Percentiles rank a stretch among this genome's conserved stretches.
Evolutionary conservation across 1,284 basidiomycete species (phyloP).

Genomic region (Tausonia pullulans): DNA sequence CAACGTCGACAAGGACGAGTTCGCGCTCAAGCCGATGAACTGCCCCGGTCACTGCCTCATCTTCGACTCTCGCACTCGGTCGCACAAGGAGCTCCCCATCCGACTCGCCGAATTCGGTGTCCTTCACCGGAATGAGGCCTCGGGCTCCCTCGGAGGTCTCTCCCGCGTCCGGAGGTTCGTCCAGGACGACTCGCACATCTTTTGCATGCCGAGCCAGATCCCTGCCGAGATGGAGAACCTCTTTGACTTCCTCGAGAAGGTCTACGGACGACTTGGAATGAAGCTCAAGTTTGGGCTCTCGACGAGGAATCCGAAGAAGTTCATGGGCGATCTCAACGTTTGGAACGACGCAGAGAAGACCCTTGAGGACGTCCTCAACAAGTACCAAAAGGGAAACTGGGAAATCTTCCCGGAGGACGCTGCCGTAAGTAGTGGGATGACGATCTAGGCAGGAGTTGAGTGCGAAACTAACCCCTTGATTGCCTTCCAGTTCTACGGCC

Average conservation of each 20-base stretch:
- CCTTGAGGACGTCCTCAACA: conserved; percentile 74
- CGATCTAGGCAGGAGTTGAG: no score
- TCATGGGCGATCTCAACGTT: conserved; percentile 75
- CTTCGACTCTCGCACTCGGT: conserved; percentile 87
- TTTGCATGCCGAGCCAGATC: conserved; percentile 92
- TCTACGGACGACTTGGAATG: conserved; percentile 96
- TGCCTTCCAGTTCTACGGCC: conserved; percentile 59
- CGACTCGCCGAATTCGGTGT: conserved; percentile 98
- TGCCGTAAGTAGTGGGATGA: conserved; percentile 37
- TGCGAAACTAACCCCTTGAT: background rate
- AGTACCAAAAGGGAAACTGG: conserved; percentile 83
- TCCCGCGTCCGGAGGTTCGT: conserved; percentile 91
- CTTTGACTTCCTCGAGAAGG: conserved; percentile 89
- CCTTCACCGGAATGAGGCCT: conserved; percentile 93
- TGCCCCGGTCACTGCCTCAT: conserved; percentile 96
- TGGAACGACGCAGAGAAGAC: conserved; percentile 83
- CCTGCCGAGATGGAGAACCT: conserved; percentile 74
- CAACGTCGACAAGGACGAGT: conserved; percentile 88
- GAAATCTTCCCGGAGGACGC: conserved; percentile 91
- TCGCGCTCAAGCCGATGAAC: conserved; percentile 97
- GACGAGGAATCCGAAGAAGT: conserved; percentile 85
- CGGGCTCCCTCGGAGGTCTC: conserved; percentile 84
- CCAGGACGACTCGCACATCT: conserved; percentile 85
- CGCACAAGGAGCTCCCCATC: conserved; percentile 90
- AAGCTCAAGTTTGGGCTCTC: conserved; percentile 93